These are phyloP conservation scores for Podaxis sp. DNA, from an alignment of 768 basidiomycete genomes.

Conservation along the genomic window DNA sequence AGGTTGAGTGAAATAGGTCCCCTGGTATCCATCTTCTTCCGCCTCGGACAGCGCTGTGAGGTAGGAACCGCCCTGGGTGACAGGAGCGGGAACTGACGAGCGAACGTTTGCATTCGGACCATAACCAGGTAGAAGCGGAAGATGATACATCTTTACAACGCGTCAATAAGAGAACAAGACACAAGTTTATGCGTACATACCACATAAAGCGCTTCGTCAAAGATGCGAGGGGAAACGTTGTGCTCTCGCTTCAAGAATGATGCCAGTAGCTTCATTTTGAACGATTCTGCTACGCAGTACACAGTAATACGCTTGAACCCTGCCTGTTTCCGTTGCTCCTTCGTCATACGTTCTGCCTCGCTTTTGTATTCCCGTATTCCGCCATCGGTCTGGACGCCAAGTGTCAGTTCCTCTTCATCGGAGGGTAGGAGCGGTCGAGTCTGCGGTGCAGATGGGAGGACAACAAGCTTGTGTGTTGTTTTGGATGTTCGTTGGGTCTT, in stretches of 20 bases:
- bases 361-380: constrained; percentile 80
- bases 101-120: constrained; percentile 81
- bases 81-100: constrained; percentile 68
- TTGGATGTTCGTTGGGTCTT: constrained; percentile 84
- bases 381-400: constrained; percentile 33
- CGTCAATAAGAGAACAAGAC: constrained; percentile 11
- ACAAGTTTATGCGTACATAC: constrained; percentile 48
- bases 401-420: constrained; percentile 12
- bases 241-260: constrained; percentile 92
- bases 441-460: constrained; percentile 88
- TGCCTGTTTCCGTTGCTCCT: constrained; percentile 77
- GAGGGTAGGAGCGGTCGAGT: constrained; percentile 56
- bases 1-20: constrained; percentile 67
- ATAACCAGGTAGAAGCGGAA: constrained; percentile 91
- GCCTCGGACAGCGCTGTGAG: constrained; percentile 76
- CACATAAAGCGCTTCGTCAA: constrained; percentile 92
- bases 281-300: constrained; percentile 84
- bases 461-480: constrained; percentile 87
- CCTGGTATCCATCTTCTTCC: constrained; percentile 89
- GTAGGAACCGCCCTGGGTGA: constrained; percentile 49
- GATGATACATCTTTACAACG: constrained; percentile 74
- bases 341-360: constrained; percentile 86
- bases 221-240: constrained; percentile 82
- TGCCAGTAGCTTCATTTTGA: constrained; percentile 81
- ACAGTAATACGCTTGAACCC: constrained; percentile 84